Evolutionary conservation across 306 rosid genomes (phyloP).

Genomic region (Quercus suber): DNA sequence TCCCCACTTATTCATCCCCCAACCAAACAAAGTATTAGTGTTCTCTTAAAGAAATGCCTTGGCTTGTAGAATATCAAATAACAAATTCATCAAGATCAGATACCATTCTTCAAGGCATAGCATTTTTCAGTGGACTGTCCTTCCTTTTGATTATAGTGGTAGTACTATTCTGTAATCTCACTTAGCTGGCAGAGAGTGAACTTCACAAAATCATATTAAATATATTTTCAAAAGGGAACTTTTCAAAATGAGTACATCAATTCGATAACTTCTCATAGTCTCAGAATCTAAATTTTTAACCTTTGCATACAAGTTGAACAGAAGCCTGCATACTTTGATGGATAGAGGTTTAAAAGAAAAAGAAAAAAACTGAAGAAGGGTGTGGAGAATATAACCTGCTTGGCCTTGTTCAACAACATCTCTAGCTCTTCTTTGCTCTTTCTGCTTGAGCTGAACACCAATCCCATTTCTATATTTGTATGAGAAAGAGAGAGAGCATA

Average conservation of each 20-base stretch:
- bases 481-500: background rate
- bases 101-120: no score
- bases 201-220: background rate
- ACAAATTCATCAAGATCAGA: no score
- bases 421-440: constrained; percentile 25
- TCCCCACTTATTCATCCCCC: no score
- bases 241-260: background rate
- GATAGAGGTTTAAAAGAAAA: background rate
- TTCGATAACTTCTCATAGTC: background rate
- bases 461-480: constrained; percentile 30
- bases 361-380: constrained; percentile 44
- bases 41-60: no score
- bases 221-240: background rate
- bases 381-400: constrained; percentile 32
- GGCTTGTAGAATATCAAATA: no score
- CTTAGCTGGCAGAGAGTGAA: background rate
- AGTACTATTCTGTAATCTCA: background rate
- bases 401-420: constrained; percentile 41
- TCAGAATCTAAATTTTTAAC: background rate
- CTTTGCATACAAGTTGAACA: background rate
- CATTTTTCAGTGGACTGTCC: no score
- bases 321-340: background rate
- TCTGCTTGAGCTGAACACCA: constrained; percentile 24
- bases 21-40: no score
- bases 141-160: no score